These are phyloP conservation scores for Phytophthora boehmeriae DNA, from an alignment of 352 stramenopile genomes.

Conservation along the genomic window DNA sequence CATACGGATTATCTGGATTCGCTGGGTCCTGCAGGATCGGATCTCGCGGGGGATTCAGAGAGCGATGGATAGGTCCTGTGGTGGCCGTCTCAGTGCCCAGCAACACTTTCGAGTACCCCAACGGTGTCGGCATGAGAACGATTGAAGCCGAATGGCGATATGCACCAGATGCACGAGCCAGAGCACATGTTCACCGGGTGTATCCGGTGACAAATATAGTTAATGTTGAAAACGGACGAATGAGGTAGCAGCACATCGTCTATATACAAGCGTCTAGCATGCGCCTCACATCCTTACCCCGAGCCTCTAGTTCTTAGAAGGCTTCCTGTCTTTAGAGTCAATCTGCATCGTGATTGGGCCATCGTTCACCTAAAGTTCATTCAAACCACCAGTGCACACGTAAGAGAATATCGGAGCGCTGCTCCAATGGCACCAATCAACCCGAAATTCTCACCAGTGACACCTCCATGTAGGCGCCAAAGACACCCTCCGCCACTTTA, in stretches of 20 bases:
- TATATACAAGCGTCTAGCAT: conserved; percentile 17
- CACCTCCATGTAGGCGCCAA: conserved; percentile 89
- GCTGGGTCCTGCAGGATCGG: conserved; percentile 38
- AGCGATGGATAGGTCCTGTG: conserved; percentile 55
- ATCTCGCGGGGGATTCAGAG: conserved; percentile 26
- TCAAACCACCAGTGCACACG: background rate
- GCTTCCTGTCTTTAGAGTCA: conserved; percentile 79
- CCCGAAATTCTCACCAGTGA: conserved; percentile 53
- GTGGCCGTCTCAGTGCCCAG: conserved; percentile 45
- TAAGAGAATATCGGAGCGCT: background rate
- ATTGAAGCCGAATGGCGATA: background rate
- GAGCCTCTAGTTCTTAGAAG: conserved; percentile 42
- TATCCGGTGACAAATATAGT: conserved; percentile 9
- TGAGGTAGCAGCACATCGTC: conserved; percentile 2
- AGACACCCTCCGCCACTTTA: conserved; percentile 81
- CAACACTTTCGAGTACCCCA: conserved; percentile 53
- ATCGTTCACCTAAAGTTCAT: conserved; percentile 68
- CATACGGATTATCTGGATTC: conserved; percentile 41
- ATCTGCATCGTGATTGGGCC: conserved; percentile 86
- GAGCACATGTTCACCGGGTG: background rate
- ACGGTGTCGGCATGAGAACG: conserved; percentile 34
- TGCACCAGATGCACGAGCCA: too few species aligned
- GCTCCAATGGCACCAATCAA: too few species aligned
- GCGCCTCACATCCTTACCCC: background rate
- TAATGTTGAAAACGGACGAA: background rate